Base-by-base conservation (phyloP, 768 basidiomycete species). In the Hypholoma fasciculare region DNA sequence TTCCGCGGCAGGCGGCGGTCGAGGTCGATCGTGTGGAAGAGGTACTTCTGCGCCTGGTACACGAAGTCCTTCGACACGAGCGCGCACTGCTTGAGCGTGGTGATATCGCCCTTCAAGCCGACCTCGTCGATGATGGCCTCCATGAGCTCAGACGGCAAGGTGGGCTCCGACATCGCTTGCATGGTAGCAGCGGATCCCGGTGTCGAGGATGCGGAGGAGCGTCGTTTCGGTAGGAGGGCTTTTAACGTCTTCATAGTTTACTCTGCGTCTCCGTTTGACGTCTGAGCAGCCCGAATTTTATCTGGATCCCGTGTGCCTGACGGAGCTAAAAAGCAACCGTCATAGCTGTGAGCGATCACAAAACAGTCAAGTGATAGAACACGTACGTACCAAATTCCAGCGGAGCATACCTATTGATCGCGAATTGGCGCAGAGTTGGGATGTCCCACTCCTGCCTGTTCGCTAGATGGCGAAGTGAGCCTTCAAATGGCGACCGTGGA, bases 121-220 rank as follows among this genome's bases (percentile, higher is more conserved):
- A 67, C 52, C 50, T 67, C 61, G 43, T 63, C 62, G 51, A 67
- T 60, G 36, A 67, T 67, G 19, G 58, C 30, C 40, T 67, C 64
- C 19, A 67, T 46, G 23, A 67, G 61, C 48, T 67, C 66, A 11
- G 56, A 53, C 0, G 66, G 66, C 3, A 67, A 52, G n/a, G 49
- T 26, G 39, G 57, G 48, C 14, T 52, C 38, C 2, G 57, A 4
- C 54, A 56, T 58, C 7, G 4, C 48, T 27, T 1, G 23, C 23
- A 14, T 42, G 4, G 7, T 42, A 42, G 9, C 17, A 26, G 27
- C 9, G 23, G 17, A 2, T 44, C n/a, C 23, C n/a, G 44, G 23
- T 16, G 17, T 19, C 17, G 44, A 46, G 44, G 14, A 46, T 20
- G 17, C 17, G 9, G 30, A 34, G 19, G 17, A 19, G 5, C 17